Conservation (phyloP, 176 grass and related monocot genomes). For the Raddia guianensis region DNA sequence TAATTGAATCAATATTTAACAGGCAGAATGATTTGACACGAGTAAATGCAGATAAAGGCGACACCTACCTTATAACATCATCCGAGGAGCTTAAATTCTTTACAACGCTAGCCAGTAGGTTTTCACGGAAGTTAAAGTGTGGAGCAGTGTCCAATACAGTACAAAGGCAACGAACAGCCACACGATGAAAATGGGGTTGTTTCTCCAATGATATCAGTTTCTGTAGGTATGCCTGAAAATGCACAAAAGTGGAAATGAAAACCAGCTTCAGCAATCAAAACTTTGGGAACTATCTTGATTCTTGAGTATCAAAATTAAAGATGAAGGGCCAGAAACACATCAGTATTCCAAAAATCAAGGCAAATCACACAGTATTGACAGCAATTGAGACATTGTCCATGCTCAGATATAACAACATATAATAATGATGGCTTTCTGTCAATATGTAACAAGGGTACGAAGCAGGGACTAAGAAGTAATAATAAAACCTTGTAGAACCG, state of each 20-base stretch:
- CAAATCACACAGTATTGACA: neutral
- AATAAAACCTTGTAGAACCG: constrained; percentile 79
- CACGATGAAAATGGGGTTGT: constrained; percentile 47
- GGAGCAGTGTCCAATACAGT: constrained; percentile 76
- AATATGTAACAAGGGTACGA: neutral
- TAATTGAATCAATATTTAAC: neutral
- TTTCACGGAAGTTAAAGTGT: constrained; percentile 94
- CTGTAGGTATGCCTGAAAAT: constrained; percentile 76
- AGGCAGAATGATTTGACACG: neutral
- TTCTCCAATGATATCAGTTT: constrained; percentile 83
- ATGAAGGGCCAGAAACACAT: neutral
- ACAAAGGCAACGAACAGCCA: constrained; percentile 82
- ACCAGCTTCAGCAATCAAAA: constrained; percentile 14
- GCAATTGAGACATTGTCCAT: constrained; percentile 3
- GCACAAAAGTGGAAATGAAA: constrained; percentile 7
- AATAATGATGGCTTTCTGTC: neutral
- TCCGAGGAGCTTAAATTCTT: constrained; percentile 90
- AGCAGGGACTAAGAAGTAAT: neutral
- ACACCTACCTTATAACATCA: constrained; percentile 69
- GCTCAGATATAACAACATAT: constrained; percentile 9
- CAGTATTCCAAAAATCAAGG: neutral
- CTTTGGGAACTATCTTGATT: constrained; percentile 23
- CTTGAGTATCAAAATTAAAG: constrained; percentile 3
- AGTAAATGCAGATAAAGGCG: constrained; percentile 13
- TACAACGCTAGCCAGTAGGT: constrained; percentile 61